A percentile compares a stretch with the other conserved stretches of the same genome.
Evolutionary conservation across 768 basidiomycete genomes (phyloP).

Genomic region (Megacollybia marginata): DNA sequence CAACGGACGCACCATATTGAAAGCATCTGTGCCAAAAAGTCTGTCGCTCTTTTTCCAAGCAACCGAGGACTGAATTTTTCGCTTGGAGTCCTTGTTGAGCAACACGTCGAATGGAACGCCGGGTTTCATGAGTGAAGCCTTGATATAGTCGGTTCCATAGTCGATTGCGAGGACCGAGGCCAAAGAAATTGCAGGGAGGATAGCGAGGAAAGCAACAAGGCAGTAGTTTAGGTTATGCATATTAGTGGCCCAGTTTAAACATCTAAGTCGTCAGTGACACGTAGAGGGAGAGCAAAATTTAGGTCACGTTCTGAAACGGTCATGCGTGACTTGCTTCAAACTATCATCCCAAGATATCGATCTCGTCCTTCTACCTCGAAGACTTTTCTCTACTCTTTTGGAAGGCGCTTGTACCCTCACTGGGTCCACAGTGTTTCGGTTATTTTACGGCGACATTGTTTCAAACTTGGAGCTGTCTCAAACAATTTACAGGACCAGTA

Average conservation of each 20-base stretch:
- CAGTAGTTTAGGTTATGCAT: conserved; percentile 32
- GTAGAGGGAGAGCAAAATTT: background rate
- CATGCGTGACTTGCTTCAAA: too few species aligned
- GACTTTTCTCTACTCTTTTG: too few species aligned
- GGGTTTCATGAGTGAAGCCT: conserved; percentile 91
- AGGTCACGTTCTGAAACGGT: too few species aligned
- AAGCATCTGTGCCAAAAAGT: conserved; percentile 84
- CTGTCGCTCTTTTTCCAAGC: conserved; percentile 90
- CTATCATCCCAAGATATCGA: too few species aligned
- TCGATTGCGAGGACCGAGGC: conserved; percentile 91
- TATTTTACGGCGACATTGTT: too few species aligned
- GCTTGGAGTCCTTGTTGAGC: conserved; percentile 93
- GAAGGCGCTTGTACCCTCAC: too few species aligned
- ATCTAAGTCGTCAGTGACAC: background rate
- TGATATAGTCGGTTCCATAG: conserved; percentile 98
- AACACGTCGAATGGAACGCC: conserved; percentile 94
- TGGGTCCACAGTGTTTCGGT: too few species aligned
- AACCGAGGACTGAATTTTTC: conserved; percentile 87
- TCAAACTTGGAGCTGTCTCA: too few species aligned
- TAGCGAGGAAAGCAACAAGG: conserved; percentile 30
- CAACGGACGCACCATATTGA: conserved; percentile 62
- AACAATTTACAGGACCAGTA: too few species aligned
- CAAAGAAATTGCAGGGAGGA: conserved; percentile 36
- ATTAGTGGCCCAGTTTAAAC: background rate
- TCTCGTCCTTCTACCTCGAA: too few species aligned